These are phyloP conservation scores for Puccinia polysora DNA, from an alignment of 1,284 basidiomycete genomes.

Conservation along the genomic window DNA sequence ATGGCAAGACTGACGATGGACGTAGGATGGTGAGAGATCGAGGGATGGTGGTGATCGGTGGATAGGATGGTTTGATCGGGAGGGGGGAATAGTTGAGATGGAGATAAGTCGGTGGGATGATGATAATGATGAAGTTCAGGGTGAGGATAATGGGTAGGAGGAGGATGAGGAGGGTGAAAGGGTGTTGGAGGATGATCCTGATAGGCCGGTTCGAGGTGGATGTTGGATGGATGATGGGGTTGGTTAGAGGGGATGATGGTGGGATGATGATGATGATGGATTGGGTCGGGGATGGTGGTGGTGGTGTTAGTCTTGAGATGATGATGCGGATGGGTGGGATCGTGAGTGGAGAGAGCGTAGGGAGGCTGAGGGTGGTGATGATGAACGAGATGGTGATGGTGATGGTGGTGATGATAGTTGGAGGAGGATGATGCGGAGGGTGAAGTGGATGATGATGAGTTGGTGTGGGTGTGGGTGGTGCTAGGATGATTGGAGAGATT, in stretches of 20 bases:
- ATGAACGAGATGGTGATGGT: neutral
- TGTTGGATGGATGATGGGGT: too few relatives aligned
- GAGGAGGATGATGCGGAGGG: constrained; percentile 7
- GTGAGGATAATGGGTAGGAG: neutral
- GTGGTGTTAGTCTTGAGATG: too few relatives aligned
- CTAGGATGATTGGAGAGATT: neutral
- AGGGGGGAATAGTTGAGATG: neutral
- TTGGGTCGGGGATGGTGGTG: too few relatives aligned
- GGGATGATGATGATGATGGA: too few relatives aligned
- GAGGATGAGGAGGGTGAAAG: constrained; percentile 7
- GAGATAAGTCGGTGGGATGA: neutral
- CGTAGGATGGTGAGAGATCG: neutral
- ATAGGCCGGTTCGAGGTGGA: too few relatives aligned
- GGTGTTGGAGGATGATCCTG: too few relatives aligned
- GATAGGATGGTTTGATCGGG: constrained; percentile 5
- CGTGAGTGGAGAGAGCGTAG: neutral
- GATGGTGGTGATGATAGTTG: neutral
- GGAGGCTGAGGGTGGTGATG: neutral
- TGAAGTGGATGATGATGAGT: constrained; percentile 19
- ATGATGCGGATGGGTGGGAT: too few relatives aligned
- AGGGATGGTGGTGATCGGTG: constrained; percentile 3
- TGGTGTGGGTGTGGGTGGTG: constrained; percentile 12
- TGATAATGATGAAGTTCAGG: neutral
- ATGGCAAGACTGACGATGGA: neutral
- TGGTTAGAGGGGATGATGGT: too few relatives aligned